These are phyloP conservation scores for Talaromyces sp. DNA, from an alignment of 2,329 filamentous ascomycete genomes.

Conservation along the genomic window DNA sequence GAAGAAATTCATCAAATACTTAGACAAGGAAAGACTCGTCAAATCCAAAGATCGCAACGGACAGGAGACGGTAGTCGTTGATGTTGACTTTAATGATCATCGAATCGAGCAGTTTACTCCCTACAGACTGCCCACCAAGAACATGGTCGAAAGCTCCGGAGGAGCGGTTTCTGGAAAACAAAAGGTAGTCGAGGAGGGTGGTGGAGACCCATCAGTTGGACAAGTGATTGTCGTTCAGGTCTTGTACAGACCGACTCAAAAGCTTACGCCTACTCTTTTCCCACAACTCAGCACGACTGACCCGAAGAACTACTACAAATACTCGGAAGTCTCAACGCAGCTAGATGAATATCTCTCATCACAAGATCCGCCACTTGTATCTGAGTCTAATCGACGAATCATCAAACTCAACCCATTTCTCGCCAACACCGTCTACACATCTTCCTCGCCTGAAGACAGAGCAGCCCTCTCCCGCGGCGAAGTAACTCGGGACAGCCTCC, in stretches of 20 bases:
- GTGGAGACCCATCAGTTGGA: conserved; percentile 41
- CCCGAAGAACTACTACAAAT: conserved; percentile 55
- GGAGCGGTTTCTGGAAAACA: conserved; percentile 31
- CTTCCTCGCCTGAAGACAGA: conserved; percentile 52
- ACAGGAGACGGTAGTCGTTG: conserved; percentile 61
- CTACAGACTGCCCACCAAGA: conserved; percentile 61
- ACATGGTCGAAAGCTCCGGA: conserved; percentile 43
- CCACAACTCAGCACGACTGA: conserved; percentile 46
- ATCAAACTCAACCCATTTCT: conserved; percentile 61
- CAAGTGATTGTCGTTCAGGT: conserved; percentile 49
- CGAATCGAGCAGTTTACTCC: conserved; percentile 57
- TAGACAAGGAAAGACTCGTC: conserved; percentile 62
- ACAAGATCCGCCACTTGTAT: conserved; percentile 52
- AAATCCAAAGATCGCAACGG: conserved; percentile 64
- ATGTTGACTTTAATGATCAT: conserved; percentile 61
- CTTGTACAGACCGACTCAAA: conserved; percentile 56
- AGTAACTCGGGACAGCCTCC: conserved; percentile 58
- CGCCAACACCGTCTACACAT: conserved; percentile 57
- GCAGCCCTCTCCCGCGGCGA: conserved; percentile 56
- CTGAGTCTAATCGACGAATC: conserved; percentile 58
- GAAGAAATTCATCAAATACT: conserved; percentile 65
- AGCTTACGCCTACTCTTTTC: conserved; percentile 55
- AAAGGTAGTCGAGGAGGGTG: conserved; percentile 25
- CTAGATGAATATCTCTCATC: conserved; percentile 58
- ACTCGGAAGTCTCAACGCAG: conserved; percentile 56